Evolutionary conservation across 1,139 yeast species (phyloP).

Genomic region (Yamadazyma trypodendri): DNA sequence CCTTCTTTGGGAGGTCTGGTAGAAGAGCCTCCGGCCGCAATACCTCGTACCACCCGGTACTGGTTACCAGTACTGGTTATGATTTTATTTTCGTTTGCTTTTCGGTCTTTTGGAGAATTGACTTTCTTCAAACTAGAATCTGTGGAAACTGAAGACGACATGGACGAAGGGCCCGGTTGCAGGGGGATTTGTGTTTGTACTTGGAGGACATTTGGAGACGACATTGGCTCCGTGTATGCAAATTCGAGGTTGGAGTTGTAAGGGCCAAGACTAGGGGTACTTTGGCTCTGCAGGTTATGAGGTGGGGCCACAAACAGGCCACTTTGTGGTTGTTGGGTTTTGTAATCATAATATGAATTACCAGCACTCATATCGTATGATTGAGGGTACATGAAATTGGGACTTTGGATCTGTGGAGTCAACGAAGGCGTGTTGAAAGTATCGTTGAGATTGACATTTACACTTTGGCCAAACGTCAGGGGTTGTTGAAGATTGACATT

Average conservation of each 20-base stretch:
- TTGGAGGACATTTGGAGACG: constrained; percentile 3
- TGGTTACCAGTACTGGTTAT: constrained; percentile 13
- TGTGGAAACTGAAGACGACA: constrained; percentile 3
- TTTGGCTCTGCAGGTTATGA: neutral
- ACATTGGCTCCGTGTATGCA: neutral
- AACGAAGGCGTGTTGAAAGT: constrained; percentile 11
- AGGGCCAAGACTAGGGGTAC: constrained; percentile 2
- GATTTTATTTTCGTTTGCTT: constrained; percentile 14
- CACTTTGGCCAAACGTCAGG: neutral
- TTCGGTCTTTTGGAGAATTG: constrained; percentile 9
- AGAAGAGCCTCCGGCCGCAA: constrained; percentile 57
- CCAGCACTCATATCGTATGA: constrained; percentile 12
- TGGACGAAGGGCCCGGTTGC: neutral
- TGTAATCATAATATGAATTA: constrained; percentile 12
- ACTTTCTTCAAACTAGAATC: constrained; percentile 1
- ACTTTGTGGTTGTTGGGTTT: constrained; percentile 6
- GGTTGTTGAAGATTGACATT: constrained; percentile 4
- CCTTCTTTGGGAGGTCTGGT: constrained; percentile 55
- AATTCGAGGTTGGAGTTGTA: neutral
- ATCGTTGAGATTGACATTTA: constrained; percentile 1
- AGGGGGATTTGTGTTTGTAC: constrained; percentile 2
- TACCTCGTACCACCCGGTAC: constrained; percentile 52
- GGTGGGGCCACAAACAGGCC: no score
- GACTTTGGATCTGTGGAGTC: constrained; percentile 17
- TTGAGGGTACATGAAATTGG: constrained; percentile 11